A percentile compares a stretch with the other conserved stretches of the same genome.
phyloP scores from a whole-genome alignment of 805 yeast species.

The Wickerhamiella brachini region DNA sequence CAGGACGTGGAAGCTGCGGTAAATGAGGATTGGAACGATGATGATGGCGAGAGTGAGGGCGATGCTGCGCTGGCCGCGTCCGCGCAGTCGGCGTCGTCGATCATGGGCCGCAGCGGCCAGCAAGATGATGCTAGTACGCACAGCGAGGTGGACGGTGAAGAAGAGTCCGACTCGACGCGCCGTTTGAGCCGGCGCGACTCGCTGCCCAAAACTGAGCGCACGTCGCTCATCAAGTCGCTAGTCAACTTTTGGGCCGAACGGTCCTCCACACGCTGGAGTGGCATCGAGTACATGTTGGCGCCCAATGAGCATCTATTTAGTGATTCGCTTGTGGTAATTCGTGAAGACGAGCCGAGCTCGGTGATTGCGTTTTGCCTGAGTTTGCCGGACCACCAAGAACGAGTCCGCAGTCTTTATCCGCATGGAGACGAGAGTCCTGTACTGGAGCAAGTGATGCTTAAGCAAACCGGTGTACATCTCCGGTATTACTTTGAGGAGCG shows the following conservation, averaged over 20 bases:
- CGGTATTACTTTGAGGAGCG: conserved; percentile 88
- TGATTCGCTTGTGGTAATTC: conserved; percentile 81
- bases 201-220: conserved; percentile 29
- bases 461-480: conserved; percentile 76
- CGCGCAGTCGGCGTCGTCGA: background rate
- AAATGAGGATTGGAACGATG: conserved; percentile 34
- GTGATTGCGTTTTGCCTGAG: conserved; percentile 85
- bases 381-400: conserved; percentile 64
- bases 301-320: conserved; percentile 83
- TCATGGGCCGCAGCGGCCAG: background rate
- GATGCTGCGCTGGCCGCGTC: background rate
- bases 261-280: conserved; percentile 90
- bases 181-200: background rate
- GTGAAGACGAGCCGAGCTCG: conserved; percentile 96
- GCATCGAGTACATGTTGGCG: conserved; percentile 66
- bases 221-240: conserved; percentile 67
- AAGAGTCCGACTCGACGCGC: background rate
- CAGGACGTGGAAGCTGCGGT: conserved; percentile 83
- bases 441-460: conserved; percentile 59
- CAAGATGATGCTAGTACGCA: background rate
- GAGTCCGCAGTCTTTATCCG: conserved; percentile 33
- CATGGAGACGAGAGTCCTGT: conserved; percentile 13
- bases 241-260: conserved; percentile 96
- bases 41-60: conserved; percentile 1
- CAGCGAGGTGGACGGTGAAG: background rate